These are phyloP conservation scores for Botrytis squamosa DNA, from an alignment of 2,329 filamentous ascomycete species.

Conservation along the genomic window DNA sequence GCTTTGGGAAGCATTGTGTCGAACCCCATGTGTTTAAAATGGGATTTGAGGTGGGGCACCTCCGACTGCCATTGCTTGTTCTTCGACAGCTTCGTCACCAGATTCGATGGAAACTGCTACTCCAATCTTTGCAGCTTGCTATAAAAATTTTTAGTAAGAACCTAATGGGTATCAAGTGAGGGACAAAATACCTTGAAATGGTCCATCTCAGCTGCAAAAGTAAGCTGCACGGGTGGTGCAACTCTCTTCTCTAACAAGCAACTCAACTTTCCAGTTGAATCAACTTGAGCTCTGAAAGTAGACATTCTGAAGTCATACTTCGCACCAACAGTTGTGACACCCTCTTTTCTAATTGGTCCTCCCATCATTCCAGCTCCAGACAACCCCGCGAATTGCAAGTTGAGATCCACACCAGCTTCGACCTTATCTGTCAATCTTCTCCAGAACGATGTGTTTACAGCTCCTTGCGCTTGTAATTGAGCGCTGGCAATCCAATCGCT, in stretches of 20 bases:
- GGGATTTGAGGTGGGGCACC: conserved; percentile 55
- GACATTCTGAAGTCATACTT: conserved; percentile 98
- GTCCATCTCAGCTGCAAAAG: conserved; percentile 95
- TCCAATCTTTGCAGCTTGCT: conserved; percentile 95
- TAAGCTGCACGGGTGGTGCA: conserved; percentile 86
- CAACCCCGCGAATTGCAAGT: conserved; percentile 73
- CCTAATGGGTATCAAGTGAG: not conserved
- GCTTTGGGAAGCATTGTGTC: conserved; percentile 11
- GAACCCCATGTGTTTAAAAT: conserved; percentile 51
- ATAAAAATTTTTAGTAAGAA: conserved; percentile 37
- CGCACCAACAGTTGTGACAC: conserved; percentile 84
- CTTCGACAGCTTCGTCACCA: conserved; percentile 79
- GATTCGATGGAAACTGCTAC: conserved; percentile 91
- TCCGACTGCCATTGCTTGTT: conserved; percentile 67
- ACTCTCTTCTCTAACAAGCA: conserved; percentile 95
- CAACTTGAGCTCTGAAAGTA: conserved; percentile 92
- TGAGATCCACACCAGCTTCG: conserved; percentile 93
- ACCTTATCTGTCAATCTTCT: conserved; percentile 88
- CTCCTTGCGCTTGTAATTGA: conserved; percentile 78
- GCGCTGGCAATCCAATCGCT: conserved; percentile 90
- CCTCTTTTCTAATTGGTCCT: conserved; percentile 75
- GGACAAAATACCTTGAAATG: conserved; percentile 76
- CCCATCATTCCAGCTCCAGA: conserved; percentile 69
- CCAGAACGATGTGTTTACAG: conserved; percentile 92
- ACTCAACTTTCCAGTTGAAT: conserved; percentile 90